Evolutionary conservation across 345 rosid genomes (phyloP).

Genomic region (Schrenkiella parvula): DNA sequence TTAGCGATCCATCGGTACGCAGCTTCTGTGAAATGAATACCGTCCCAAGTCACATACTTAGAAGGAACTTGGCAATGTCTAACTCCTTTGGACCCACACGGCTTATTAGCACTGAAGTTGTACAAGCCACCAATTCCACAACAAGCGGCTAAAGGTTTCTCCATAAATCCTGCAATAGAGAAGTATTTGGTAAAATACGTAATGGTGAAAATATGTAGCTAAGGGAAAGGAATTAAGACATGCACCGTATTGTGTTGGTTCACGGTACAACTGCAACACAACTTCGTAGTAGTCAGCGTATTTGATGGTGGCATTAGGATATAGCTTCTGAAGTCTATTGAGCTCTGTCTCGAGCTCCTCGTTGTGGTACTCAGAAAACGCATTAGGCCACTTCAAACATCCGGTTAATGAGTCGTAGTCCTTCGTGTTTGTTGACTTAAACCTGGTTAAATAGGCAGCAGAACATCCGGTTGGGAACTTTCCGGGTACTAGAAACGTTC

Average conservation of each 20-base stretch:
- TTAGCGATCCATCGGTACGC: background rate
- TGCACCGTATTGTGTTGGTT: constrained; percentile 33
- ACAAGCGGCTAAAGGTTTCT: constrained; percentile 19
- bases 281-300: constrained; percentile 36
- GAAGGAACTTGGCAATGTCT: constrained; percentile 24
- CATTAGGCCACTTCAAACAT: constrained; percentile 36
- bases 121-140: constrained; percentile 37
- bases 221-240: background rate
- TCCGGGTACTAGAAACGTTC: constrained; percentile 38
- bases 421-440: background rate
- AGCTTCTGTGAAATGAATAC: constrained; percentile 23
- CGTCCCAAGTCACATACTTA: constrained; percentile 36
- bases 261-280: constrained; percentile 4
- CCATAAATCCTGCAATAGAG: constrained; percentile 23
- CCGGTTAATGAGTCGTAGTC: constrained; percentile 33
- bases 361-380: constrained; percentile 36
- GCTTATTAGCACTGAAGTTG: constrained; percentile 10
- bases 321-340: background rate
- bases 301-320: constrained; percentile 25
- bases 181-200: background rate
- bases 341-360: constrained; percentile 26
- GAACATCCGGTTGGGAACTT: constrained; percentile 38
- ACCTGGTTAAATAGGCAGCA: constrained; percentile 17
- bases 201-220: background rate
- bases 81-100: constrained; percentile 15